Base-by-base conservation (phyloP, 352 stramenopile genomes). In the Thalassiosira mediterranea region DNA sequence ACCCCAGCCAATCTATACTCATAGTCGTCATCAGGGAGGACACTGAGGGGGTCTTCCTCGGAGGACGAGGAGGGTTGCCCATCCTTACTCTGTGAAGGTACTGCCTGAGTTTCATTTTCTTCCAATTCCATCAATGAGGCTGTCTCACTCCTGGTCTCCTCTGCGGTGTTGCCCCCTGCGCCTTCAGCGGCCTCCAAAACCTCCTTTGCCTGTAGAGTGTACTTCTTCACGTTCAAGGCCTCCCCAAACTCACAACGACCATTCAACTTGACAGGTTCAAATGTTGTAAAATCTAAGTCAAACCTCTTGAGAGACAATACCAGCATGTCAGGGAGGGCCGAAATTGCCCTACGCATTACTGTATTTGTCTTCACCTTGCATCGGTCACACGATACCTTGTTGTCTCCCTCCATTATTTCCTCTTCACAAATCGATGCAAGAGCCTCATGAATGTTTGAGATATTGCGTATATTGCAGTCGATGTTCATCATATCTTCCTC, bases 211-310 rank as follows among this genome's bases (percentile, higher is more conserved):
- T 96, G 90, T 38, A 98, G 96, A 1, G 96, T 99, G 83, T 98
- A 99, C 42, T 92, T 93, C 76, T 98, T 98, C 94, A 99, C 97
- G 68, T 99, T 98, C 29, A 99, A 82, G 40, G 90, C 93, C 89
- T 98, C 95, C n/a, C 95, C 96, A 83, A 99, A 99, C 21, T 96
- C 96, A 76, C 95, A 98, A 3, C 96, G 89, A 68, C 97, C 98
- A 82, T 99, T 99, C 32, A 99, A 84, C 79, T 99, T 99, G 4
- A 99, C 97, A 2, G 97, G 99, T 84, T 99, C 96, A 65, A 99
- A 99, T 10, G 96, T 99, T 48, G 91, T 98, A 76, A 98, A 99
- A 80, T 99, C 97, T 72, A 99, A 91, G 88, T 99, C 97, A 76
- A 99, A 99, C 47, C 97, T 92, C 87, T 99, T 99, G 49, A 99